A percentile compares a stretch with the other conserved stretches of the same genome.
Evolutionary conservation across 2,329 filamentous ascomycete species (phyloP).

Genomic region (Cytospora leucostoma): DNA sequence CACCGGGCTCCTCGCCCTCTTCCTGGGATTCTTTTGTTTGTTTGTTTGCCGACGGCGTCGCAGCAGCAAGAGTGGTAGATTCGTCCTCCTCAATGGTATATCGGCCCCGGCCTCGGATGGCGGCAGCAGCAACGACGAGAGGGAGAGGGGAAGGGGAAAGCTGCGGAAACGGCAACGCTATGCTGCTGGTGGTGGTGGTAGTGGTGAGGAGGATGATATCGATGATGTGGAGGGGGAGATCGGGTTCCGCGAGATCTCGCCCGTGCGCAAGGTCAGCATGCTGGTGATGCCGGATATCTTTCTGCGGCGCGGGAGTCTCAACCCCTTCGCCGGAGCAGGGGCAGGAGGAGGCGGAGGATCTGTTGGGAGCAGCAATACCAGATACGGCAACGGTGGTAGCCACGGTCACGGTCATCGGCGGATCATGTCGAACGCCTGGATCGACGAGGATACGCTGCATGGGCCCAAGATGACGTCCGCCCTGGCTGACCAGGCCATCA

Average conservation of each 20-base stretch:
- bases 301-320: slow-evolving; percentile 13
- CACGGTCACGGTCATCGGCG: slow-evolving; percentile 29
- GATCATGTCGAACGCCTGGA: slow-evolving; percentile 44
- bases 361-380: slow-evolving; percentile 8
- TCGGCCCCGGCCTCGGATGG: slow-evolving; percentile 9
- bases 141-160: slow-evolving; percentile 1
- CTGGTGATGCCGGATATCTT: slow-evolving; percentile 33
- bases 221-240: slow-evolving; percentile 21
- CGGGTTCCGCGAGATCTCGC: slow-evolving; percentile 27
- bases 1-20: slow-evolving; percentile 48
- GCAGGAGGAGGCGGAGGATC: not conserved
- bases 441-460: slow-evolving; percentile 54
- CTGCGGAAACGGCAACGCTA: slow-evolving; percentile 18
- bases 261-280: slow-evolving; percentile 17
- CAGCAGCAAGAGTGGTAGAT: slow-evolving; percentile 1
- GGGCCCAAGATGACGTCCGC: slow-evolving; percentile 44
- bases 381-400: not conserved
- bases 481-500: slow-evolving; percentile 33
- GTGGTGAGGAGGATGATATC: slow-evolving; percentile 3
- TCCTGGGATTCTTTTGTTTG: slow-evolving; percentile 43
- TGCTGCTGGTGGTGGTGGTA: not conserved
- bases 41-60: slow-evolving; percentile 29
- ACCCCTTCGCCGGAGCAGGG: slow-evolving; percentile 10
- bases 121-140: slow-evolving; percentile 17
- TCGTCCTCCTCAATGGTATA: not conserved